Evolutionary conservation across 2,329 filamentous ascomycete genomes (phyloP).

Genomic region (Capronia epimyces): DNA sequence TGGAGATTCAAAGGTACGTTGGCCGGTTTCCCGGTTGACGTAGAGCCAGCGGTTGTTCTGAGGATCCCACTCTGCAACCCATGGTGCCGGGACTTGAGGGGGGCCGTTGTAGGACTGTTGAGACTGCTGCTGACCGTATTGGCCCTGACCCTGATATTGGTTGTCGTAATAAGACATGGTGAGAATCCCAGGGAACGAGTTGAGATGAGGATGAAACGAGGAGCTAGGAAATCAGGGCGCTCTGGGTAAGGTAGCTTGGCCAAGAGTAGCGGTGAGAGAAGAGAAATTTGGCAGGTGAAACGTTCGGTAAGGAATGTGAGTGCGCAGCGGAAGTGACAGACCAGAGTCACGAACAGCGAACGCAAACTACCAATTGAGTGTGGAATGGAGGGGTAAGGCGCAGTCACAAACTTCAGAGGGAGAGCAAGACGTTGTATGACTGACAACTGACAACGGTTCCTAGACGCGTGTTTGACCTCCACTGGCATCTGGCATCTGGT

Average conservation of each 20-base stretch:
- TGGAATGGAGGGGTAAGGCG: slow-evolving; percentile 3
- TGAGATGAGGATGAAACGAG: not conserved
- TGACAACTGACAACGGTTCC: no score
- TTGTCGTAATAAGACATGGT: slow-evolving; percentile 17
- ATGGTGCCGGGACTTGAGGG: slow-evolving; percentile 37
- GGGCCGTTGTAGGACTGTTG: slow-evolving; percentile 15
- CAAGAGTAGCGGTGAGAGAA: not conserved
- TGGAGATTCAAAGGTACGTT: slow-evolving; percentile 40
- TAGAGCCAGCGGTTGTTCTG: slow-evolving; percentile 41
- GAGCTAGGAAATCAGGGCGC: no score
- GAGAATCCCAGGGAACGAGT: not conserved
- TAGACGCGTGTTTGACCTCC: no score
- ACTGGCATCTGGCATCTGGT: no score
- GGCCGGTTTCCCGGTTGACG: slow-evolving; percentile 45
- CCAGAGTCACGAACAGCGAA: not conserved
- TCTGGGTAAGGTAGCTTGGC: not conserved
- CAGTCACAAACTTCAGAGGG: not conserved
- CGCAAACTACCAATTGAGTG: not conserved
- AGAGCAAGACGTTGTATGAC: not conserved
- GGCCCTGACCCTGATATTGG: not conserved
- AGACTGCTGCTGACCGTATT: slow-evolving; percentile 8
- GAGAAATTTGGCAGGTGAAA: not conserved
- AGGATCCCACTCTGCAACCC: slow-evolving; percentile 43
- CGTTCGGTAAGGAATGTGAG: no score
- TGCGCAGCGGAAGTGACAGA: not conserved